phyloP scores from a whole-genome alignment of 2,329 filamentous ascomycete genomes.

The Aspergillus arachidicola region DNA sequence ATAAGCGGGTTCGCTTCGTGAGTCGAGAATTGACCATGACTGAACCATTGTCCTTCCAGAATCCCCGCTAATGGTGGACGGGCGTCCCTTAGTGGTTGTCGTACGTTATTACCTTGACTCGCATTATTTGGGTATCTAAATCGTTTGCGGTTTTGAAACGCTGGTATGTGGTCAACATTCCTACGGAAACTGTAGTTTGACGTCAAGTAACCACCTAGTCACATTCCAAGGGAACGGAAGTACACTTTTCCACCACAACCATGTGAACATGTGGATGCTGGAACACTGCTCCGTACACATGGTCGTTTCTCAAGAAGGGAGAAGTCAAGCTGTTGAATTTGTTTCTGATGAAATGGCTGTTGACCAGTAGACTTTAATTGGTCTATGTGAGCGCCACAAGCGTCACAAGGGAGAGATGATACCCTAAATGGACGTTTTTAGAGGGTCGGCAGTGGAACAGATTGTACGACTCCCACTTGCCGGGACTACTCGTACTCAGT shows the following conservation, averaged over 20 bases:
- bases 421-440: neutral
- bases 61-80: neutral
- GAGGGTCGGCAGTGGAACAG: neutral
- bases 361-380: neutral
- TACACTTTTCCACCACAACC: neutral
- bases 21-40: constrained; percentile 3
- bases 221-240: neutral
- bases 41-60: constrained; percentile 7
- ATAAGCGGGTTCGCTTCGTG: neutral
- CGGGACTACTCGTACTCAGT: neutral
- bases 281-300: neutral
- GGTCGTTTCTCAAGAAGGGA: neutral
- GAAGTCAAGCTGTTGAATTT: neutral
- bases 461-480: neutral
- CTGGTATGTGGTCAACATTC: constrained; percentile 10
- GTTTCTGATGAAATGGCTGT: neutral
- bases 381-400: neutral
- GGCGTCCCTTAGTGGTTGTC: neutral
- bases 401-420: constrained; percentile 4
- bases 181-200: constrained; percentile 3
- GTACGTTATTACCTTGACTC: neutral
- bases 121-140: neutral
- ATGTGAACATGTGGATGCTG: neutral
- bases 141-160: constrained; percentile 9
- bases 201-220: constrained; percentile 2